phyloP scores from a whole-genome alignment of 768 basidiomycete species.

The Lactifluus pinguis region DNA sequence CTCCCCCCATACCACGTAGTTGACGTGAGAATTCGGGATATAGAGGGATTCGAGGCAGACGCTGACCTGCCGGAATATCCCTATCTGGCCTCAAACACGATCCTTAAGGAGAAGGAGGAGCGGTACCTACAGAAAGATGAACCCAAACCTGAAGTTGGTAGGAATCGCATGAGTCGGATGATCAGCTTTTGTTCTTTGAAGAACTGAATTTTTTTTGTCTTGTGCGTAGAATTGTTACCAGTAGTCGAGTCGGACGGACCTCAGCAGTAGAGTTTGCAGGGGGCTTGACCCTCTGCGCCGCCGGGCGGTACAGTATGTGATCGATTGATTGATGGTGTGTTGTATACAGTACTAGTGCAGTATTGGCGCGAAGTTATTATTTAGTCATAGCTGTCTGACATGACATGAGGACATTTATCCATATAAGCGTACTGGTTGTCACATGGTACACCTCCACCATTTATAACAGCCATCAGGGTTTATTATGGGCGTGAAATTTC shows the following conservation, averaged over 20 bases:
- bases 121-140: not conserved
- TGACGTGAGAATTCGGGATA: slow-evolving; percentile 12
- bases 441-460: not conserved
- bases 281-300: not conserved
- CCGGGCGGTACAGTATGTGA: not conserved
- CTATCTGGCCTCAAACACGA: not conserved
- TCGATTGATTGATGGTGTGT: not conserved
- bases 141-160: not conserved
- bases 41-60: slow-evolving; percentile 1
- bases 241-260: not conserved
- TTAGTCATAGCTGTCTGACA: not conserved
- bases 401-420: not conserved
- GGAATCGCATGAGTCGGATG: slow-evolving; percentile 9
- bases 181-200: slow-evolving; percentile 7
- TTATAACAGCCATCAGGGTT: not conserved
- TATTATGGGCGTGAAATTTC: not conserved
- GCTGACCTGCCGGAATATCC: slow-evolving; percentile 7
- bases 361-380: too few species aligned
- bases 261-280: not conserved
- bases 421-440: not conserved
- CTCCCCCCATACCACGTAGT: slow-evolving; percentile 15
- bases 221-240: not conserved
- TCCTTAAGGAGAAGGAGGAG: slow-evolving; percentile 5
- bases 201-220: not conserved
- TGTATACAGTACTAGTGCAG: too few species aligned